Percentiles rank a stretch among this genome's conserved stretches.
These are phyloP conservation scores for Grosmannia clavigera DNA, from an alignment of 2,329 filamentous ascomycete genomes.

Conservation along the genomic window DNA sequence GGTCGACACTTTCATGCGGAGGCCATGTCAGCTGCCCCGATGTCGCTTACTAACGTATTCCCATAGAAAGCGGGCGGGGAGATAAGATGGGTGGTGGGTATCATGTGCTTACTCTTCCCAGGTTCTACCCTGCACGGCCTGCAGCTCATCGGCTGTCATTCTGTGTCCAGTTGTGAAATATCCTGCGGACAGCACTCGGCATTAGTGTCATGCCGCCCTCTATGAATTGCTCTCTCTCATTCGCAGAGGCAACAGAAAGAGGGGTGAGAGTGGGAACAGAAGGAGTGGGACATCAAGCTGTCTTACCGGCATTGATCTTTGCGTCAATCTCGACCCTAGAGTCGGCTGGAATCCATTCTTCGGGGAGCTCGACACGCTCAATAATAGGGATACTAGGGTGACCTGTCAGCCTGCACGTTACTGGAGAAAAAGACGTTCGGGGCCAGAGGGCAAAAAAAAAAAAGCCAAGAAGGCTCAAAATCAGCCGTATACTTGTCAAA, in stretches of 20 bases:
- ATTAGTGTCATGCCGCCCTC: background rate
- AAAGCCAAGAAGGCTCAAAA: too few species aligned
- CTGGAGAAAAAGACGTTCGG: background rate
- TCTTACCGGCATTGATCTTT: constrained; percentile 84
- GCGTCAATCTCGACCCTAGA: constrained; percentile 97
- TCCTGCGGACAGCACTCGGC: constrained; percentile 20
- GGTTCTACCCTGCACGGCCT: constrained; percentile 74
- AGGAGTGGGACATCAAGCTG: background rate
- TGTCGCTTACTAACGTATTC: background rate
- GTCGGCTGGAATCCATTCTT: constrained; percentile 87
- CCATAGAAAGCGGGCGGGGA: background rate
- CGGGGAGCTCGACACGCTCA: constrained; percentile 83
- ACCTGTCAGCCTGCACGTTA: background rate
- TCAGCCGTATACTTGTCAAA: too few species aligned
- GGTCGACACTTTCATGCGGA: background rate
- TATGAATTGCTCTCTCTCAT: background rate
- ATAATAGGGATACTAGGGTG: constrained; percentile 62
- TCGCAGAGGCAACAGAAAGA: background rate
- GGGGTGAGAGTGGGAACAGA: background rate
- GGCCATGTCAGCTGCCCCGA: background rate
- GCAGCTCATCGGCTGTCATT: constrained; percentile 76
- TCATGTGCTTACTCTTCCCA: constrained; percentile 62
- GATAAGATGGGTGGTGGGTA: background rate
- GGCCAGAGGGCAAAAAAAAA: too few species aligned
- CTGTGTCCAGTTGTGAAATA: constrained; percentile 81